These are phyloP conservation scores for Platismatia glauca DNA, from an alignment of 495 filamentous ascomycete genomes.

Conservation along the genomic window DNA sequence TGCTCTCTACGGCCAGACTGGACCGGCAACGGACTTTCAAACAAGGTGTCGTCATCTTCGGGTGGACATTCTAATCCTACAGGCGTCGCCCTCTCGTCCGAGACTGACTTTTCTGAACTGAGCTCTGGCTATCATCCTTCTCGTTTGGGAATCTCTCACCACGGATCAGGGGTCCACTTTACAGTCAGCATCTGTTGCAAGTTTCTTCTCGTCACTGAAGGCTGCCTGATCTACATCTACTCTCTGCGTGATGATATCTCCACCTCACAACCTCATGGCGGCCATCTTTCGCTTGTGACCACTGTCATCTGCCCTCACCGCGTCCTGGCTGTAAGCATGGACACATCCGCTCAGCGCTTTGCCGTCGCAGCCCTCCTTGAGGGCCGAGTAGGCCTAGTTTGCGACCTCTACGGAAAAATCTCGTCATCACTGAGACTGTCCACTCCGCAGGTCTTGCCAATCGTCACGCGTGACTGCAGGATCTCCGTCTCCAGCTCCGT, in stretches of 20 bases:
- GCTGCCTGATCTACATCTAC: conserved; percentile 55
- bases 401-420: conserved; percentile 37
- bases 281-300: conserved; percentile 38
- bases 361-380: conserved; percentile 54
- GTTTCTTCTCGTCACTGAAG: conserved; percentile 50
- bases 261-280: conserved; percentile 18
- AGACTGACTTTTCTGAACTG: conserved; percentile 26
- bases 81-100: conserved; percentile 17
- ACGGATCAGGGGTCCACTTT: conserved; percentile 30
- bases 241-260: conserved; percentile 32
- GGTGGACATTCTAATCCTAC: conserved; percentile 6
- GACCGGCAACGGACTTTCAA: conserved; percentile 35
- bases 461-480: neutral
- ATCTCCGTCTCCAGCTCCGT: neutral
- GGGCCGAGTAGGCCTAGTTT: conserved; percentile 55
- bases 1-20: conserved; percentile 47
- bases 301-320: conserved; percentile 51
- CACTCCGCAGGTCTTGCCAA: neutral
- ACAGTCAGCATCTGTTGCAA: conserved; percentile 51
- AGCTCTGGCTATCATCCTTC: conserved; percentile 4
- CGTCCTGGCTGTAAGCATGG: conserved; percentile 56
- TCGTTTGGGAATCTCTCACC: neutral
- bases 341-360: conserved; percentile 47
- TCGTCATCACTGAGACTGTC: neutral
- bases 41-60: conserved; percentile 26